These are phyloP conservation scores for Exophiala alcalophila DNA, from an alignment of 2,329 filamentous ascomycete genomes.

Conservation along the genomic window DNA sequence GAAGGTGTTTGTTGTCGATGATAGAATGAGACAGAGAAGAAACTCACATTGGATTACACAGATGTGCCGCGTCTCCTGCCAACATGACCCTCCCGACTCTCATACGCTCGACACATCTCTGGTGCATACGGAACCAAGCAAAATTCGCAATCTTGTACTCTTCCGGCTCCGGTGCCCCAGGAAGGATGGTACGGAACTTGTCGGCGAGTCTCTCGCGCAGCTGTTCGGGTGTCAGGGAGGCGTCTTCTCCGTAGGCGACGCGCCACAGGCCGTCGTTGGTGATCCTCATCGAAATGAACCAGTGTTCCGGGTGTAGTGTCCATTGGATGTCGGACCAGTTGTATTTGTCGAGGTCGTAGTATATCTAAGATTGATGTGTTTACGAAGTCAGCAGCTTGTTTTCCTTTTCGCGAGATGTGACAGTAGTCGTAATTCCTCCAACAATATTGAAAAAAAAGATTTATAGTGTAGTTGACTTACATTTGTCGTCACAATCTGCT, in stretches of 20 bases:
- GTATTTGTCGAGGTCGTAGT: conserved; percentile 58
- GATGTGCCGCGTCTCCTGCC: conserved; percentile 62
- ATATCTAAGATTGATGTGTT: conserved; percentile 45
- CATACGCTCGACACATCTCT: conserved; percentile 56
- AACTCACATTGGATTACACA: conserved; percentile 40
- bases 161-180: conserved; percentile 56
- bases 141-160: conserved; percentile 57
- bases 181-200: conserved; percentile 58
- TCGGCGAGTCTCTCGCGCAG: conserved; percentile 51
- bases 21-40: too few species aligned
- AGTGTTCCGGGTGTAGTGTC: conserved; percentile 60
- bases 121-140: conserved; percentile 60
- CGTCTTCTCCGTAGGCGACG: conserved; percentile 60
- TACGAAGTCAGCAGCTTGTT: neutral
- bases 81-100: conserved; percentile 56
- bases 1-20: too few species aligned
- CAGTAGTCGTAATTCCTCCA: too few species aligned
- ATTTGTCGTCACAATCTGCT: conserved; percentile 15
- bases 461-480: conserved; percentile 5
- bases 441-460: too few species aligned
- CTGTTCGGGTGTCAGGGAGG: conserved; percentile 53
- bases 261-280: conserved; percentile 59
- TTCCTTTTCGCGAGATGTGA: too few species aligned
- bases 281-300: conserved; percentile 60
- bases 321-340: conserved; percentile 37